These are phyloP conservation scores for Fraxinus albicans DNA, from an alignment of 305 asterid species.

Conservation along the genomic window DNA sequence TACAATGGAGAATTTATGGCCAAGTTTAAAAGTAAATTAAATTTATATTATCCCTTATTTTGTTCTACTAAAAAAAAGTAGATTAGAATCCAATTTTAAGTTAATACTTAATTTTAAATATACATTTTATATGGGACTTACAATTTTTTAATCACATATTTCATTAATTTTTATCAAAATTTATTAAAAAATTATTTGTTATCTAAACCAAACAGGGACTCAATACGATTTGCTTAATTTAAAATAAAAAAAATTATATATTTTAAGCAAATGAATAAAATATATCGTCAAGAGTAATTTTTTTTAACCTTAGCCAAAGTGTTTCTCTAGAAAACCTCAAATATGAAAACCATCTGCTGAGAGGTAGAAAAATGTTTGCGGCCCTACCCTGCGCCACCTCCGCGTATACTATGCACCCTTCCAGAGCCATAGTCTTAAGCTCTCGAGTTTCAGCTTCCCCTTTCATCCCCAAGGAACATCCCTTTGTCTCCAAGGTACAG, in stretches of 20 bases:
- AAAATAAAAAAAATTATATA: too few relatives aligned
- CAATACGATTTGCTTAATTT: neutral
- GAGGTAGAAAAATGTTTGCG: conserved; percentile 26
- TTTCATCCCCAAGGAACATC: conserved; percentile 32
- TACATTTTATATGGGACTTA: neutral
- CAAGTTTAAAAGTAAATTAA: neutral
- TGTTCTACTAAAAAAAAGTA: too few relatives aligned
- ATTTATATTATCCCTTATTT: too few relatives aligned
- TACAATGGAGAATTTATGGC: neutral
- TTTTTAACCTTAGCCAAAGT: neutral
- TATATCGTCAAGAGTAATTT: too few relatives aligned
- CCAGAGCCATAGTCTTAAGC: conserved; percentile 21
- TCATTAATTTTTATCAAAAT: too few relatives aligned
- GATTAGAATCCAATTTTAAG: too few relatives aligned
- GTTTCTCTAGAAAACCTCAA: neutral
- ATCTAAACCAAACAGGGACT: neutral
- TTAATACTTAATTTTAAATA: too few relatives aligned
- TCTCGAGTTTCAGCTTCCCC: conserved; percentile 32
- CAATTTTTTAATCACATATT: too few relatives aligned
- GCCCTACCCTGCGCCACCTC: conserved; percentile 40
- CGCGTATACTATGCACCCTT: conserved; percentile 30
- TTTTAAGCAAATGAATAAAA: neutral
- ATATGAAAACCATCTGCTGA: neutral
- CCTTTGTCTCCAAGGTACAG: conserved; percentile 71
- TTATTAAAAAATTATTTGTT: too few relatives aligned